Evolutionary conservation across 2,329 filamentous ascomycete species (phyloP), one percentile per base, ranked within the genome.

Genomic region (Ophiostoma perfectum): DNA sequence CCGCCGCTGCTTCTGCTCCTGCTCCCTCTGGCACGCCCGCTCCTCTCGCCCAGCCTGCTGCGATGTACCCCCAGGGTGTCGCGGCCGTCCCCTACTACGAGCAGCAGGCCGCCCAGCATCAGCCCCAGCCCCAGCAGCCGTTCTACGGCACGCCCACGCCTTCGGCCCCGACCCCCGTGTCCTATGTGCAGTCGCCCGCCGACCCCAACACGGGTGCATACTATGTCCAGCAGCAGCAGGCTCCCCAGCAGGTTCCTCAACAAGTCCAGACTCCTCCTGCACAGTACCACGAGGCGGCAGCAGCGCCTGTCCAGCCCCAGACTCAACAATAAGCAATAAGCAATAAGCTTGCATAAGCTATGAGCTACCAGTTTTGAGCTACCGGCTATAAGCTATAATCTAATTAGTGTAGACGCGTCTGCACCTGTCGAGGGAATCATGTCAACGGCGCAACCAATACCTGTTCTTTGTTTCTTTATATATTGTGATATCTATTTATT

Each of bases 151-250:
- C 27, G 1, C 27, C 36, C 2, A 39, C 36, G n/a, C 27, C 27
- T 1, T 39, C 55, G 55, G 55, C 27, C 6, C 55, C 36, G 11
- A 62, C 55, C 4, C 55, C 55, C 36, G 55, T 62, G 55, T 62
- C 55, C 27, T 38, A 62, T 9, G 36, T 62, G 27, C 27, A 39
- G 55, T 62, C 55, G 12, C 55, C 55, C 6, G 55, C 36, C 12
- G 27, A 14, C 11, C 9, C 58, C 12, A 39, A 5, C 12, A n/a
- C 5, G 7, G 47, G 47, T n/a, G 58, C 58, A 62, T 39, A 62
- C 58, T 39, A 62, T 14, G 5, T 36, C 11, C 58, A 82, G 1
- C 74, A 27, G 27, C 27, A 27, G 27, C 27, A 62, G 58, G 12
- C 27, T 9, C 49, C 49, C 5, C 49, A 52, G n/a, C 49, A 52